phyloP scores from a whole-genome alignment of 2,329 filamentous ascomycete genomes.

The Cercospora sesami region DNA sequence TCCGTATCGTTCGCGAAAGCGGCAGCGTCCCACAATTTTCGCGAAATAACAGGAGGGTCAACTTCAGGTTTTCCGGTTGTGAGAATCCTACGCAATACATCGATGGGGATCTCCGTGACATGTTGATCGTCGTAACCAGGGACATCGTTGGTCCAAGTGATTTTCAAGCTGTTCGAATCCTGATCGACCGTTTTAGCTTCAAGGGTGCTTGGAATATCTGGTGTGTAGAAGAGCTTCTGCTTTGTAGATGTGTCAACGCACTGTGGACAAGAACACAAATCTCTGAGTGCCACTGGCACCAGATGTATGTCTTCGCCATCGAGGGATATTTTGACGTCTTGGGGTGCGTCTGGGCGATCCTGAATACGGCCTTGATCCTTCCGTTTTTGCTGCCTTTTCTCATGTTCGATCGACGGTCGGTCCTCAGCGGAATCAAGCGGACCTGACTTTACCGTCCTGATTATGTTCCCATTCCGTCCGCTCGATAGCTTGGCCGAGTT shows the following conservation, averaged over 20 bases:
- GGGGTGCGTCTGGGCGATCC: not conserved
- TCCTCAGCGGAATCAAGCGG: not conserved
- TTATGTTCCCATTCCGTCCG: not conserved
- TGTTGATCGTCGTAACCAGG: constrained; percentile 46
- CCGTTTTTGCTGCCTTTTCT: not conserved
- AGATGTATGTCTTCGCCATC: constrained; percentile 17
- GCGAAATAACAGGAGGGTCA: not conserved
- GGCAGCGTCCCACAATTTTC: constrained; percentile 46
- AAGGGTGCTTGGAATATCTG: constrained; percentile 60
- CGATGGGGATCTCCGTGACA: constrained; percentile 40
- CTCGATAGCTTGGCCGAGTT: not conserved
- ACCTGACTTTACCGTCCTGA: not conserved
- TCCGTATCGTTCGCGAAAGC: constrained; percentile 52
- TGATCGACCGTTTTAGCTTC: constrained; percentile 40
- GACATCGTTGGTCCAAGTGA: constrained; percentile 64
- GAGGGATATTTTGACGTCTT: not conserved
- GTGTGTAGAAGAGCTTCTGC: constrained; percentile 65
- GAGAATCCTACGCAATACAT: constrained; percentile 4
- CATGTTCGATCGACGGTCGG: not conserved
- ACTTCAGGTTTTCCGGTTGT: constrained; percentile 2
- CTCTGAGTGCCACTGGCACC: constrained; percentile 49
- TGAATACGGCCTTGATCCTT: not conserved
- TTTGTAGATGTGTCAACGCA: constrained; percentile 61
- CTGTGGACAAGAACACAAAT: constrained; percentile 58
- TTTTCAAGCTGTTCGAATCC: constrained; percentile 28